phyloP scores from a whole-genome alignment of 345 rosid genomes.

The Boechera retrofracta region DNA sequence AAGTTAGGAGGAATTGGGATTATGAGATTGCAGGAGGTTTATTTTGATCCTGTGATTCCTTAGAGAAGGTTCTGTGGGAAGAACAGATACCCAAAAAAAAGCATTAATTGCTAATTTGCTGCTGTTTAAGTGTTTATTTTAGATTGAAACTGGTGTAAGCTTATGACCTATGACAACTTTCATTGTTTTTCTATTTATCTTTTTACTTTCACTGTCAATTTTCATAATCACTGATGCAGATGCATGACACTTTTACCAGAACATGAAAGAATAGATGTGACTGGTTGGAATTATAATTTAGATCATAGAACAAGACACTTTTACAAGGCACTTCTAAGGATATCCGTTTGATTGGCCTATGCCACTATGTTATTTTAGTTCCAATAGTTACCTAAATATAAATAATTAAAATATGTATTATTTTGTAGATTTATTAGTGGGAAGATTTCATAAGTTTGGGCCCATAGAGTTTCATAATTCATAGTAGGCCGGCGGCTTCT shows the following conservation, averaged over 20 bases:
- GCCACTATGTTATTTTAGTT: no score
- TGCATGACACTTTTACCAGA: neutral
- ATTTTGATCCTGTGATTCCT: conserved; percentile 41
- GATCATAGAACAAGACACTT: no score
- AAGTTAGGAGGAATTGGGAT: conserved; percentile 30
- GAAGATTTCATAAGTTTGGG: no score
- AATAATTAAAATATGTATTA: no score
- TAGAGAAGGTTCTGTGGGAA: conserved; percentile 25
- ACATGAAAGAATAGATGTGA: neutral
- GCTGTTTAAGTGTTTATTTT: neutral
- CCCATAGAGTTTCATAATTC: no score
- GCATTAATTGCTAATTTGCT: conserved; percentile 32
- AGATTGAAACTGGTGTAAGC: conserved; percentile 30
- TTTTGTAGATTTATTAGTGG: no score
- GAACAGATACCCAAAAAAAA: neutral
- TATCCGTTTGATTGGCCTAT: no score
- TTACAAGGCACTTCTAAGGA: no score
- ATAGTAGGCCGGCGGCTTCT: no score
- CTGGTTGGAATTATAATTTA: no score
- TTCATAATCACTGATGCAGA: neutral
- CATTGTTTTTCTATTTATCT: neutral
- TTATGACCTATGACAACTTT: neutral
- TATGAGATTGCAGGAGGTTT: conserved; percentile 43
- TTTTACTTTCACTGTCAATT: neutral
- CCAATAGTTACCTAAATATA: no score